phyloP scores from a whole-genome alignment of 768 basidiomycete species.

The Tylopilus subfusipes region DNA sequence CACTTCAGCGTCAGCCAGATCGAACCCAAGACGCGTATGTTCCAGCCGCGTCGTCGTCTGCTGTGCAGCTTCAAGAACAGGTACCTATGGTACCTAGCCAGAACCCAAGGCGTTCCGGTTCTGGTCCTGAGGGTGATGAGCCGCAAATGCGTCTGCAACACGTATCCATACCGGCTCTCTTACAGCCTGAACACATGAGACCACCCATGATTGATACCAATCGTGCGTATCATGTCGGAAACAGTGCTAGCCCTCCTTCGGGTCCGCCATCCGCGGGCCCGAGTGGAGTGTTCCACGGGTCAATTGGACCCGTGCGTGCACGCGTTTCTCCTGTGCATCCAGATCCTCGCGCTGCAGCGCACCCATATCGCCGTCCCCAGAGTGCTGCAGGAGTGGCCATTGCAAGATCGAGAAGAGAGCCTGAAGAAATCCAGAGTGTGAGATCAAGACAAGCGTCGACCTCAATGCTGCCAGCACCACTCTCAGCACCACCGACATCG shows the following conservation, averaged over 20 bases:
- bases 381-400: conserved; percentile 25
- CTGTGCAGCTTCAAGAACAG: conserved; percentile 26
- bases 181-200: conserved; percentile 32
- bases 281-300: conserved; percentile 10
- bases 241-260: conserved; percentile 31
- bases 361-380: conserved; percentile 32
- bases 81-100: conserved; percentile 32
- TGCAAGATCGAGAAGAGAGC: conserved; percentile 28
- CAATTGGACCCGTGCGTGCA: conserved; percentile 26
- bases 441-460: conserved; percentile 25
- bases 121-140: conserved; percentile 26
- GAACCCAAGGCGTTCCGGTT: conserved; percentile 17
- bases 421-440: conserved; percentile 27
- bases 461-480: conserved; percentile 14
- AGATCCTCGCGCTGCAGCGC: conserved; percentile 16
- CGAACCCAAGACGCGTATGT: conserved; percentile 23
- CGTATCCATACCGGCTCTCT: conserved; percentile 15
- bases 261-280: conserved; percentile 30
- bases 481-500: conserved; percentile 2
- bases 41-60: conserved; percentile 12
- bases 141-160: conserved; percentile 25
- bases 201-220: conserved; percentile 34
- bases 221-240: conserved; percentile 24
- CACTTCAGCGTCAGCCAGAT: conserved; percentile 35
- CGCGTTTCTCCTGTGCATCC: conserved; percentile 25